Conservation (phyloP, 2,329 filamentous ascomycete species). For the Aspergillus sp. region DNA sequence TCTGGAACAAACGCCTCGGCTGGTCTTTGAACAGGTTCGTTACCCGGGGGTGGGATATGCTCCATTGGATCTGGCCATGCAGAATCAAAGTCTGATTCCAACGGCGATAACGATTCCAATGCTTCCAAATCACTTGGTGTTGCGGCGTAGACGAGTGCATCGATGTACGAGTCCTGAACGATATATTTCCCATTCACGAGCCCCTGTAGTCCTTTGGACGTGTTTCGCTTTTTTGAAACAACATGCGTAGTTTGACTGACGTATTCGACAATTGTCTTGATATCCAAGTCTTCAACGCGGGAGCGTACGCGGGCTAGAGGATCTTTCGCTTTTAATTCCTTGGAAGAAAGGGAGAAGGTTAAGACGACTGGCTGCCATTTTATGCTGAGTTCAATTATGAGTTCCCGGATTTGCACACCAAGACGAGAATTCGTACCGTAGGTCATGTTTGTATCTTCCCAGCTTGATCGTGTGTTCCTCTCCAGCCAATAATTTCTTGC, state of each 20-base stretch:
- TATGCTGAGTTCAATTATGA: constrained; percentile 48
- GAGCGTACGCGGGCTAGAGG: constrained; percentile 59
- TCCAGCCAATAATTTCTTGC: constrained; percentile 48
- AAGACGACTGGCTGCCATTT: constrained; percentile 78
- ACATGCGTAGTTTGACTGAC: constrained; percentile 76
- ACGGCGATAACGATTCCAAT: constrained; percentile 47
- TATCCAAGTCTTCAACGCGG: constrained; percentile 75
- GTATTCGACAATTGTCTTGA: constrained; percentile 77
- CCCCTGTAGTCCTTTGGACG: constrained; percentile 78
- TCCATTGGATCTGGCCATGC: constrained; percentile 72
- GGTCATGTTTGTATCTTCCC: constrained; percentile 61
- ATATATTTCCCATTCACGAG: constrained; percentile 76
- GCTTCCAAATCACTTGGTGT: constrained; percentile 47
- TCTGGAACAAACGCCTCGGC: constrained; percentile 70
- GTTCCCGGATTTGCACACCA: background rate
- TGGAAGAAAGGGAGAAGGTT: constrained; percentile 70
- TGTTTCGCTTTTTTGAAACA: constrained; percentile 84
- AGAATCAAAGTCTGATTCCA: constrained; percentile 75
- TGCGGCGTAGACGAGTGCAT: constrained; percentile 63
- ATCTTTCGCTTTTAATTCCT: constrained; percentile 61
- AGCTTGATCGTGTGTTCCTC: constrained; percentile 64
- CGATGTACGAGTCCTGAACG: constrained; percentile 68
- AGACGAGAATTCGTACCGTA: constrained; percentile 26
- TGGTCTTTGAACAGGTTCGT: constrained; percentile 67
- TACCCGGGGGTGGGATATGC: constrained; percentile 68